These are phyloP conservation scores for Cladosporium austrohemisphaericum DNA, from an alignment of 2,329 filamentous ascomycete species.

Conservation along the genomic window DNA sequence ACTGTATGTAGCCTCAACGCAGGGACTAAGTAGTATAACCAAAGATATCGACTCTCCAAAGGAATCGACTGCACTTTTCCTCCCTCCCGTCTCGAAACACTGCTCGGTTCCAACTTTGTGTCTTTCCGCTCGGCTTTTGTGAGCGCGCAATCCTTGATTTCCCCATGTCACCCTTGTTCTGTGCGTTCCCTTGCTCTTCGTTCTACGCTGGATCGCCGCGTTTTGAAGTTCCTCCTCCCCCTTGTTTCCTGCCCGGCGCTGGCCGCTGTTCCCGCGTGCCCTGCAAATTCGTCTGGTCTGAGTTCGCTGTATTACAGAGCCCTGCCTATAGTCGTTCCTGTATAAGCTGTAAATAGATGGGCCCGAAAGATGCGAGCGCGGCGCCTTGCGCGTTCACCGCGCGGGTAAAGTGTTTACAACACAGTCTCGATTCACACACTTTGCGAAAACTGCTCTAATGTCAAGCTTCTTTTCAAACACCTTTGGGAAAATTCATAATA, in stretches of 20 bases:
- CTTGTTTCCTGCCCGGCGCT: background rate
- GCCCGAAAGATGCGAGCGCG: too few species aligned
- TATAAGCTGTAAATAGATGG: too few species aligned
- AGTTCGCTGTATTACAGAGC: too few species aligned
- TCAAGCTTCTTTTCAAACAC: too few species aligned
- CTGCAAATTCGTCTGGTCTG: background rate
- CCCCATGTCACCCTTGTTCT: background rate
- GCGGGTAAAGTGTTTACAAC: too few species aligned
- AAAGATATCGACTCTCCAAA: constrained; percentile 10
- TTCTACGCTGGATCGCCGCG: background rate
- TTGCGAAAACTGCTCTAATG: too few species aligned
- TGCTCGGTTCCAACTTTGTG: background rate
- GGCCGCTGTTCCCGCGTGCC: background rate
- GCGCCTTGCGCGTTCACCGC: too few species aligned
- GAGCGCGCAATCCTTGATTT: background rate
- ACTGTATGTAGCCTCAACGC: too few species aligned
- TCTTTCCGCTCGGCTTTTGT: background rate
- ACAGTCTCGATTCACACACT: too few species aligned
- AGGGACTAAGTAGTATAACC: background rate
- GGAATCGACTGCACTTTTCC: constrained; percentile 2
- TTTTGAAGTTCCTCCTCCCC: constrained; percentile 1
- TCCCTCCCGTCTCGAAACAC: background rate
- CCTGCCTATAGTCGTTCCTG: too few species aligned
- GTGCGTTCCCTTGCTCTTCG: background rate
- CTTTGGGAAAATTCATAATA: too few species aligned